Evolutionary conservation across 805 yeast species (phyloP), one percentile per base, ranked within the genome.

Genomic region (Kuraishia hungarica): DNA sequence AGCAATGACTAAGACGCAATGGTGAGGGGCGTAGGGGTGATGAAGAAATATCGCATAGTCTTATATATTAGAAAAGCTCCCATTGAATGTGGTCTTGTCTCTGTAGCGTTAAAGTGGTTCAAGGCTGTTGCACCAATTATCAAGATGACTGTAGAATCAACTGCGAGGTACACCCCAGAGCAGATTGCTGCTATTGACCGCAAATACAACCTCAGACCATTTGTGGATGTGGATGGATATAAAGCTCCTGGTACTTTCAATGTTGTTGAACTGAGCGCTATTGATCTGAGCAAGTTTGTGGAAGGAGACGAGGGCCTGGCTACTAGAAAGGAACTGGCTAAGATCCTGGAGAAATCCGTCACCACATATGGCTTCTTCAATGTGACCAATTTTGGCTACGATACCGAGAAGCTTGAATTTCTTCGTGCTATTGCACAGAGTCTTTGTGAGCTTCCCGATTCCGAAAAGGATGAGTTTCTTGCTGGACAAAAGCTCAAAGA

Each of bases 361-460:
- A 65, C 74, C 1, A 70, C 74, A 1, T 69, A 71, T 54, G 81
- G 81, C 1, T 77, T 77, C 59, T 74, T 77, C 64, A 72, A 72
- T 29, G 56, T 77, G 21, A 61, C 65, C 11, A 75, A 75, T 57
- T 78, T 73, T 57, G 81, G 80, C 1, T 67, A 75, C 53, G 61
- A 62, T 2, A 59, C 57, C 13, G 72, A 67, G 21, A 60, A 62
- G 13, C 59, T 76, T 13, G 72, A 67, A 11, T 66, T 66, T n/a
- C 58, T 75, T 49, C 65, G 72, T 56, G 65, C 79, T 0, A 61
- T 76, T 21, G 72, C 77, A 1, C 80, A 76, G 58, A 66, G 74
- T 1, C 64, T 75, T 1, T 64, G 74, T 48, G 75, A 73, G 48
- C 59, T 73, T 6, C 73, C 78, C 2, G 72, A 72, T 20, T 76